Conservation (phyloP, 1,139 yeast species). For the Lodderomyces oxycetoniae region DNA sequence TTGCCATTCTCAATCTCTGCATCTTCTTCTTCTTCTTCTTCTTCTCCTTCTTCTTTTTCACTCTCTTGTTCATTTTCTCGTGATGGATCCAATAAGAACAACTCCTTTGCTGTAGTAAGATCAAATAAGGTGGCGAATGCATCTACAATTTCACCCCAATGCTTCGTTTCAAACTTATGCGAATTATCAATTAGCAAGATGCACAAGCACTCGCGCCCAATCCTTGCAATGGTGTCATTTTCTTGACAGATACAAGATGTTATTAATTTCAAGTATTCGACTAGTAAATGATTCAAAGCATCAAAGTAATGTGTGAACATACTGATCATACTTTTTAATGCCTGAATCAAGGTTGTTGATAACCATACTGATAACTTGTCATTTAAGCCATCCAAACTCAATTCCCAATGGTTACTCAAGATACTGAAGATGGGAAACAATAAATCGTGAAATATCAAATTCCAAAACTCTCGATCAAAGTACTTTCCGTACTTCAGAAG, state of each 20-base stretch:
- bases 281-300: slow-evolving; percentile 65
- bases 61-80: slow-evolving; percentile 14
- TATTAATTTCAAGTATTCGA: slow-evolving; percentile 70
- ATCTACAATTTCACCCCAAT: slow-evolving; percentile 71
- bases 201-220: slow-evolving; percentile 85
- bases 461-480: slow-evolving; percentile 79
- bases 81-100: slow-evolving; percentile 69
- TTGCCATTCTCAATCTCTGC: neutral
- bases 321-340: slow-evolving; percentile 81
- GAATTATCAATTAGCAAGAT: slow-evolving; percentile 74
- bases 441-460: slow-evolving; percentile 65
- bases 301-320: slow-evolving; percentile 78
- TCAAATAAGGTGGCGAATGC: slow-evolving; percentile 69
- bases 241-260: slow-evolving; percentile 93
- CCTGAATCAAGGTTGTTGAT: slow-evolving; percentile 93
- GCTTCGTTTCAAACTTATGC: slow-evolving; percentile 52
- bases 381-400: slow-evolving; percentile 47
- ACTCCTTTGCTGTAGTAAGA: slow-evolving; percentile 79
- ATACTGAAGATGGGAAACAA: slow-evolving; percentile 88
- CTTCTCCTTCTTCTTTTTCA: neutral
- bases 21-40: slow-evolving; percentile 7
- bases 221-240: slow-evolving; percentile 91
- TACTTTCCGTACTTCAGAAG: slow-evolving; percentile 73
- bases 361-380: slow-evolving; percentile 94
- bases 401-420: slow-evolving; percentile 71